Conservation (phyloP, 202 grass and related monocot species). For the Carex sylvatica region DNA sequence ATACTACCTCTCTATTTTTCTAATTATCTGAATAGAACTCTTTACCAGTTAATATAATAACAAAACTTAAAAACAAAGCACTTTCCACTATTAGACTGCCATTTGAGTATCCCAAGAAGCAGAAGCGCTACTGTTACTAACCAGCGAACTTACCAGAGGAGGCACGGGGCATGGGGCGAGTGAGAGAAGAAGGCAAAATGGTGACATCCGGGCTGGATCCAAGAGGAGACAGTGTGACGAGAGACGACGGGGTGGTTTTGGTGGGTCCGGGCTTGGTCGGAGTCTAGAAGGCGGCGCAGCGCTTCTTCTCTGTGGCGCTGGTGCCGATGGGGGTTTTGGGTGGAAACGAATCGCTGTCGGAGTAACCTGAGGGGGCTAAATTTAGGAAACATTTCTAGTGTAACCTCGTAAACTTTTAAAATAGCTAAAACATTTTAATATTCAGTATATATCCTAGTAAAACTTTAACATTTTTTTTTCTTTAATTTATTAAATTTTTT, state of each 20-base stretch:
- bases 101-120: too few species aligned
- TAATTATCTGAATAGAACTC: not conserved
- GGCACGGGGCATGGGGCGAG: not conserved
- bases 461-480: too few species aligned
- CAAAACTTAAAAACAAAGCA: too few species aligned
- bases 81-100: too few species aligned
- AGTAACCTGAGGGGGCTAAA: too few species aligned
- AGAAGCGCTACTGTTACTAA: not conserved
- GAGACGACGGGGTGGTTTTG: not conserved
- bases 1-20: not conserved
- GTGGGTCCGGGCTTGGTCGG: conserved; percentile 34
- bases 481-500: too few species aligned
- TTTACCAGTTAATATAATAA: not conserved
- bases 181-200: not conserved
- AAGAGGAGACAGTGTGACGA: conserved; percentile 28
- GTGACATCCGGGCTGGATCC: conserved; percentile 28
- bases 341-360: conserved; percentile 28
- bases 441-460: too few species aligned
- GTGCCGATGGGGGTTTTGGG: conserved; percentile 21
- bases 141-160: conserved; percentile 1
- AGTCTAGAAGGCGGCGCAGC: conserved; percentile 20
- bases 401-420: too few species aligned
- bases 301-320: not conserved
- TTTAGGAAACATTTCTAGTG: too few species aligned
- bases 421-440: too few species aligned